Percentiles rank a stretch among this genome's conserved stretches.
Conservation (phyloP, 2,329 filamentous ascomycete genomes). For the Sporothrix schenckii region DNA sequence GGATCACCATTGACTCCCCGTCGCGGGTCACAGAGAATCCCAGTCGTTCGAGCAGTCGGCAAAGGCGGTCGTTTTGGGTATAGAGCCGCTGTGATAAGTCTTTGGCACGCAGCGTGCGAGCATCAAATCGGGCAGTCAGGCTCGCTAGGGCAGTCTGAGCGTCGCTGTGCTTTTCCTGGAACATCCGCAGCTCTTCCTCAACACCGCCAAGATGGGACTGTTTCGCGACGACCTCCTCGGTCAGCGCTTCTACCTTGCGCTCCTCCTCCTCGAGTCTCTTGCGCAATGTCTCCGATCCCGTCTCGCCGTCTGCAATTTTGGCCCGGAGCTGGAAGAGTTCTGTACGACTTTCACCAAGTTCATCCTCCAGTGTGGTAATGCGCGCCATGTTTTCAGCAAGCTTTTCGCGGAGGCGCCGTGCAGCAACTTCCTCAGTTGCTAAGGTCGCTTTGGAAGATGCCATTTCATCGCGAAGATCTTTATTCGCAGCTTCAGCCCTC, state of each 20-base stretch:
- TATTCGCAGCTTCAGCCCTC: constrained; percentile 57
- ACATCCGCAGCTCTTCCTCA: constrained; percentile 72
- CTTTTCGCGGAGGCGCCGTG: constrained; percentile 57
- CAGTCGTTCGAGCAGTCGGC: constrained; percentile 79
- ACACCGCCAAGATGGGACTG: constrained; percentile 75
- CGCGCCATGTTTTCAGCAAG: constrained; percentile 59
- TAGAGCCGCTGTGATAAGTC: constrained; percentile 84
- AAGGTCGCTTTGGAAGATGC: constrained; percentile 57
- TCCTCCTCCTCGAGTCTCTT: constrained; percentile 77
- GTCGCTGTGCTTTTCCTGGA: constrained; percentile 65
- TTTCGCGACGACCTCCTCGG: constrained; percentile 64
- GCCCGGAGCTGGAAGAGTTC: constrained; percentile 70
- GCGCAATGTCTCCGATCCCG: constrained; percentile 76
- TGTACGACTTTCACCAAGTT: constrained; percentile 65
- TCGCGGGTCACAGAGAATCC: constrained; percentile 81
- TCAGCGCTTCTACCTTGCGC: constrained; percentile 65
- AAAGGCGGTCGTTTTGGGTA: constrained; percentile 80
- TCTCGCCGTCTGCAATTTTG: constrained; percentile 80
- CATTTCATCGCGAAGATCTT: constrained; percentile 61
- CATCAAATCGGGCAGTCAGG: constrained; percentile 63
- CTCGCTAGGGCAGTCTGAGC: constrained; percentile 56
- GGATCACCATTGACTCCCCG: constrained; percentile 72
- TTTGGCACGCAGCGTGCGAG: constrained; percentile 72
- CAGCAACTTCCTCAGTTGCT: constrained; percentile 53
- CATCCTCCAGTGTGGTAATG: constrained; percentile 57